A percentile compares a stretch with the other conserved stretches of the same genome.
Conservation (phyloP, 352 stramenopile species). For the Globisporangium solare region DNA sequence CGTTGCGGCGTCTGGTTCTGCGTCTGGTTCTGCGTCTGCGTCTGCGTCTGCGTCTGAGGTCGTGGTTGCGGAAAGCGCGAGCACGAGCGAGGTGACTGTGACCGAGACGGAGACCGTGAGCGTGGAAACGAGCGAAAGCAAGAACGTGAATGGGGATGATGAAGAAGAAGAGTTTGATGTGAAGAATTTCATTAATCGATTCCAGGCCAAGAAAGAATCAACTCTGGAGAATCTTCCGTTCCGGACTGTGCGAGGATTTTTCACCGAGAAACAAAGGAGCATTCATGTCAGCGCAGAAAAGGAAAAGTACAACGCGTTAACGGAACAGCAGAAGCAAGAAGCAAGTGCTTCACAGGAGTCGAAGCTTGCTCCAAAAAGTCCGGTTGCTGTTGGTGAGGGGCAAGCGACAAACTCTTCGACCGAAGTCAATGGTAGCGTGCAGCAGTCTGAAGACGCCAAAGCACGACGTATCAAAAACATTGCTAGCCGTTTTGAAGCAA, state of each 20-base stretch:
- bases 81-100: no score
- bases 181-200: conserved; percentile 35
- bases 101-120: no score
- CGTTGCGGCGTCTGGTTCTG: no score
- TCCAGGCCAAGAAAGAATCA: conserved; percentile 50
- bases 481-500: conserved; percentile 13
- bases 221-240: conserved; percentile 44
- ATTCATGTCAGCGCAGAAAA: conserved; percentile 45
- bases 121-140: no score
- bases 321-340: conserved; percentile 33
- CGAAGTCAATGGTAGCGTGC: no score
- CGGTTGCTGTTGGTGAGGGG: background rate
- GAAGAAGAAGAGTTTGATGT: conserved; percentile 11
- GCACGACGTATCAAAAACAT: conserved; percentile 1
- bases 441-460: background rate
- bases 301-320: conserved; percentile 46
- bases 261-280: conserved; percentile 36
- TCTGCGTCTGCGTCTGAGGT: no score
- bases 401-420: no score
- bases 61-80: no score
- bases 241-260: conserved; percentile 52
- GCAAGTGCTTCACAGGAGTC: conserved; percentile 15
- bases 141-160: no score
- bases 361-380: background rate
- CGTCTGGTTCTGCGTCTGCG: no score